Evolutionary conservation across 1,139 yeast genomes (phyloP), one percentile per base, ranked within the genome.

Genomic region (Geotrichum siamense): DNA sequence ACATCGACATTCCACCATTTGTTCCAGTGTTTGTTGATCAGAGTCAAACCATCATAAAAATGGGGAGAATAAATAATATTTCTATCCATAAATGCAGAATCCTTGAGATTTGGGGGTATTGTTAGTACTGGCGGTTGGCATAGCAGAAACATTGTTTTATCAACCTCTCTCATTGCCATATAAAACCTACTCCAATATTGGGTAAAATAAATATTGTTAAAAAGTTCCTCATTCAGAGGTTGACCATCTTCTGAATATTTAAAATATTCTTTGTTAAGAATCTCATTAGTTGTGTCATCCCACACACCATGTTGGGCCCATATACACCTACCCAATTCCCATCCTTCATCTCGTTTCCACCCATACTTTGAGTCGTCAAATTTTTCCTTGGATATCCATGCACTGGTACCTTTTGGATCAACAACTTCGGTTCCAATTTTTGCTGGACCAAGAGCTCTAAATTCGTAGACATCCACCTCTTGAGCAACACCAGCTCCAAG

Each of bases 11-110:
- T 89, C 54, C 63, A 60, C 42, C 52, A 44, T 5, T 56, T 48
- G 44, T 61, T 55, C 94, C 94, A 84, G 9, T 81, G 74, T 61
- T 86, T 86, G 61, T 83, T 82, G 87, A 89, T 79, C 20, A 89
- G 65, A 1, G 96, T 83, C 76, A 87, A 73, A 0, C 97, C 97
- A 61, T 89, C 97, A 57, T 89, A 89, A 59, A 80, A 89, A 63
- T 89, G 97, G 1, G 94, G 93, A 25, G 94, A 77, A 54, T 79
- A 81, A 48, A 50, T 51, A 15, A 43, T 33, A 23, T 53, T 43
- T 10, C 45, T 43, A 20, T 36, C 42, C 28, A 47, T 40, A 10
- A 35, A 36, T n/a, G 44, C 43, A 2, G 79, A 72, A 6, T 70
- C 70, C 44, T 68, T 69, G 47, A 84, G 61, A 16, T 65, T 61